phyloP scores from a whole-genome alignment of 805 yeast species.

The Kodamaea neixiangensis region DNA sequence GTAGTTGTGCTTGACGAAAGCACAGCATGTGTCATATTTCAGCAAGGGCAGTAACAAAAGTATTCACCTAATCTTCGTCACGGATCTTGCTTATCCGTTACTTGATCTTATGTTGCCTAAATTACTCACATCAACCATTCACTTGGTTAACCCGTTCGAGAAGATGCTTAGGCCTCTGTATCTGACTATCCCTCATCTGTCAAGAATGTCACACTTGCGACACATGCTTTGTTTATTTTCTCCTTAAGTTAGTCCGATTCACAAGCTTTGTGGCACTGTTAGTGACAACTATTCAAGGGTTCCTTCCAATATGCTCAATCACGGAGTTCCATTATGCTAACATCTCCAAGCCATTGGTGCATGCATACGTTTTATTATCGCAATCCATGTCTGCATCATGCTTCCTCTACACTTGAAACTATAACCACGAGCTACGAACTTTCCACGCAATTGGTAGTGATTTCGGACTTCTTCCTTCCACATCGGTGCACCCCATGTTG shows the following conservation, averaged over 20 bases:
- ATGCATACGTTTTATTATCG: not conserved
- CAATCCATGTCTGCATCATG: not conserved
- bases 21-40: not conserved
- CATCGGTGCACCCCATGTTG: no score
- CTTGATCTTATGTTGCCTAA: no score
- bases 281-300: not conserved
- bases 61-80: not conserved
- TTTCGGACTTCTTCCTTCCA: no score
- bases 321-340: not conserved
- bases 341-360: not conserved
- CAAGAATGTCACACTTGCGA: not conserved
- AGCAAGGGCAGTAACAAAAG: not conserved
- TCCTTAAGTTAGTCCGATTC: not conserved
- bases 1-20: not conserved
- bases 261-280: not conserved
- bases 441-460: no score
- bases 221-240: not conserved
- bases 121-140: no score
- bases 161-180: no score
- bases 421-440: no score
- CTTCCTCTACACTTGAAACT: not conserved
- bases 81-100: not conserved
- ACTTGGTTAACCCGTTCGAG: no score
- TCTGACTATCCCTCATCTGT: no score
- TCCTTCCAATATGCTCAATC: not conserved